These are phyloP conservation scores for Xylaria sp. DNA, from an alignment of 2,329 filamentous ascomycete species.

Conservation along the genomic window DNA sequence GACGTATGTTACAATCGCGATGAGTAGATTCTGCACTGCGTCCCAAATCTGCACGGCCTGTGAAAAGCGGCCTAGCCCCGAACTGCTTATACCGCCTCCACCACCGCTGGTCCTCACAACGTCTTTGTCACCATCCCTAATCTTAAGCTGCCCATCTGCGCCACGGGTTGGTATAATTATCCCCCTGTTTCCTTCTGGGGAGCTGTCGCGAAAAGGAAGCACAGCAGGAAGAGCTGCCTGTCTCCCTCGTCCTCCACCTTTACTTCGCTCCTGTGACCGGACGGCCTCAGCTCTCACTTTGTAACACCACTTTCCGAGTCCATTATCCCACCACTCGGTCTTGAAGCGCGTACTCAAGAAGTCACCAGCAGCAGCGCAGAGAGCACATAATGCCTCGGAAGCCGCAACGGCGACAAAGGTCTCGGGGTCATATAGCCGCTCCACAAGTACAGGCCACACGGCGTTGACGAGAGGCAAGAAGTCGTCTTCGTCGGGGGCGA, in stretches of 20 bases:
- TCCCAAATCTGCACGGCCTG: slow-evolving; percentile 69
- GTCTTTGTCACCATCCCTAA: slow-evolving; percentile 24
- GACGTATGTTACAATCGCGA: slow-evolving; percentile 66
- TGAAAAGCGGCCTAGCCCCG: slow-evolving; percentile 62
- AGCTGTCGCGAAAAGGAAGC: slow-evolving; percentile 6
- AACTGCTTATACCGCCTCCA: slow-evolving; percentile 10
- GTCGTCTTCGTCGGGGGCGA: slow-evolving; percentile 77
- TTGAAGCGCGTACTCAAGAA: slow-evolving; percentile 81
- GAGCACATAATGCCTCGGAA: slow-evolving; percentile 67
- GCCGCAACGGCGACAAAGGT: slow-evolving; percentile 72
- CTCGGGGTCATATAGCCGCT: slow-evolving; percentile 70
- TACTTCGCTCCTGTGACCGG: slow-evolving; percentile 23
- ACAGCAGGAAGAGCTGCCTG: neutral
- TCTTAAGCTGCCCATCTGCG: slow-evolving; percentile 31
- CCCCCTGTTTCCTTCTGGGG: slow-evolving; percentile 15
- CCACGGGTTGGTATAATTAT: slow-evolving; percentile 40
- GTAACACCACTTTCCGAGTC: slow-evolving; percentile 55
- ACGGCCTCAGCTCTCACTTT: slow-evolving; percentile 50
- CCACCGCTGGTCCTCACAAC: slow-evolving; percentile 15
- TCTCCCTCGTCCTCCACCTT: slow-evolving; percentile 13
- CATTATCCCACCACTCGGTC: slow-evolving; percentile 68
- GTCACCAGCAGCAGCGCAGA: slow-evolving; percentile 76
- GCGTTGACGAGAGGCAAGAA: slow-evolving; percentile 90
- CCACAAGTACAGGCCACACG: slow-evolving; percentile 82
- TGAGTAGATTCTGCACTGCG: slow-evolving; percentile 63